These are phyloP conservation scores for Neurospora sp. DNA, from an alignment of 495 filamentous ascomycete species.

Conservation along the genomic window DNA sequence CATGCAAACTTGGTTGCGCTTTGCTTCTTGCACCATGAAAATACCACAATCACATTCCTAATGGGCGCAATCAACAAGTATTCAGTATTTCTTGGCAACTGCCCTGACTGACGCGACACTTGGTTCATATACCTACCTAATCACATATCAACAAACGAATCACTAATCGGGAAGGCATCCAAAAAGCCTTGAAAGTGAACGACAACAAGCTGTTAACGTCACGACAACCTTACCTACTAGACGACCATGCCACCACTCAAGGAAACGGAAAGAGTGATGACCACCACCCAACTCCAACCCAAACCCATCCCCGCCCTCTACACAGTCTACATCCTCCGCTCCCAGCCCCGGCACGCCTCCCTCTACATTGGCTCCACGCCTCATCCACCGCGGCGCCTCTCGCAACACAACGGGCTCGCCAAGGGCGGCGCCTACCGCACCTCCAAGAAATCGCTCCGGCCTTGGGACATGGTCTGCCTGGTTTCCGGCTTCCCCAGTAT, in stretches of 20 bases:
- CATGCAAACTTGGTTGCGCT: not conserved
- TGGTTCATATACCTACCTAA: not conserved
- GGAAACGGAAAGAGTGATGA: not conserved
- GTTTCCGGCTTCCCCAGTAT: conserved; percentile 83
- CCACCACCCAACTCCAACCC: conserved; percentile 5
- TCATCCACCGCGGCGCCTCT: conserved; percentile 67
- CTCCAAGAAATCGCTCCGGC: conserved; percentile 50
- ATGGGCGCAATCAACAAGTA: not conserved
- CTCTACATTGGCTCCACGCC: conserved; percentile 90
- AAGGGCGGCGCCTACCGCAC: conserved; percentile 76
- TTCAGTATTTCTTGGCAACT: not conserved
- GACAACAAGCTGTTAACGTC: not conserved
- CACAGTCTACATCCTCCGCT: conserved; percentile 74
- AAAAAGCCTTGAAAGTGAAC: not conserved
- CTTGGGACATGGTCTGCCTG: conserved; percentile 89
- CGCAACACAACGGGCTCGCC: conserved; percentile 76
- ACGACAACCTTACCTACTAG: not conserved
- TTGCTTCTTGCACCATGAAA: not conserved
- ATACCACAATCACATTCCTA: not conserved
- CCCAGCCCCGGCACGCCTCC: conserved; percentile 50
- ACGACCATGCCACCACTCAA: not conserved
- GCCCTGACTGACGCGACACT: not conserved
- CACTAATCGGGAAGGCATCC: not conserved
- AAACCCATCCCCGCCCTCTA: conserved; percentile 47
- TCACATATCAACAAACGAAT: not conserved